phyloP scores from a whole-genome alignment of 1,284 basidiomycete species.

The Irpex lacteus region DNA sequence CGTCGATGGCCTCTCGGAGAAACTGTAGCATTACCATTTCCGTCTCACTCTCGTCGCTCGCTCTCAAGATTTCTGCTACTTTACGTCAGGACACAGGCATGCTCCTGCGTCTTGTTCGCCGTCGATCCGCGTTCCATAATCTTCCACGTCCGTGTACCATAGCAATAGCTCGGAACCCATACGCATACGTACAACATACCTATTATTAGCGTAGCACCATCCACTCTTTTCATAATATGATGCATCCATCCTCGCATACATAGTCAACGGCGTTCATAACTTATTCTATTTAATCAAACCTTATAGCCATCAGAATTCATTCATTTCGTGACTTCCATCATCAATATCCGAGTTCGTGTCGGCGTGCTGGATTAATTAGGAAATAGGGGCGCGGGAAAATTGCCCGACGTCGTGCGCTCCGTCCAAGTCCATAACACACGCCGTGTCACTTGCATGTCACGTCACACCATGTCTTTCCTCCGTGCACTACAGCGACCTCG shows the following conservation, averaged over 20 bases:
- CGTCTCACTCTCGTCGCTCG: background rate
- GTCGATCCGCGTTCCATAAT: background rate
- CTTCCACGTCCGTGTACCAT: background rate
- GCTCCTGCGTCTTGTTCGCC: background rate
- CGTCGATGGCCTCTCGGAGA: background rate
- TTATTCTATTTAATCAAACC: background rate
- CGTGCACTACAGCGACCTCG: slow-evolving; percentile 25
- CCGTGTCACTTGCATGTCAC: slow-evolving; percentile 6
- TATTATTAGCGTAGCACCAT: background rate
- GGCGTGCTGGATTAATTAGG: background rate
- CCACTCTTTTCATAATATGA: background rate
- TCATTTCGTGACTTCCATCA: background rate
- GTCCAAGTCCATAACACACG: background rate
- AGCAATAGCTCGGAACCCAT: background rate
- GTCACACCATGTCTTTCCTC: slow-evolving; percentile 25
- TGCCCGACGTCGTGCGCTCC: background rate
- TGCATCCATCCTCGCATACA: background rate
- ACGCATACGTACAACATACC: background rate
- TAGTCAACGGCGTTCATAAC: background rate
- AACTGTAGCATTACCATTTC: background rate
- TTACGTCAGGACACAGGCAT: background rate
- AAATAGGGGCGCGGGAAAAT: slow-evolving; percentile 2
- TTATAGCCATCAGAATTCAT: background rate
- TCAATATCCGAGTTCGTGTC: background rate
- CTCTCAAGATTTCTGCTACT: background rate